Percentiles rank a stretch among this genome's conserved stretches.
These are phyloP conservation scores for Immersiella caudata DNA, from an alignment of 495 filamentous ascomycete species.

Conservation along the genomic window DNA sequence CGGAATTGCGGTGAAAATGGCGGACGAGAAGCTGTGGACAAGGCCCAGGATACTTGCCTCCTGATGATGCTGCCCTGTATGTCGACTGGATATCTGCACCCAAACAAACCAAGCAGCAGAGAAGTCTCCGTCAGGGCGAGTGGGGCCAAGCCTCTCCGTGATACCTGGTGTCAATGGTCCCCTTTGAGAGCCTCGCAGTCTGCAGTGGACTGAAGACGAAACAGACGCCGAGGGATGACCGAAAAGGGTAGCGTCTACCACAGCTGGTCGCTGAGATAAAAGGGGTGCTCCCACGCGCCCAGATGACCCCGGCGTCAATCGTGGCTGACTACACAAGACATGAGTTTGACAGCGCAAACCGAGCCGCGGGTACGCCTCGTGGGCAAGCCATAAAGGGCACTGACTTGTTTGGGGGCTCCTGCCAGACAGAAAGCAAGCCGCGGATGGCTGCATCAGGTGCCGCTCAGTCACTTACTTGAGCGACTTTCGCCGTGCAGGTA, in stretches of 20 bases:
- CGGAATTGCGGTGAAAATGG: constrained; percentile 12
- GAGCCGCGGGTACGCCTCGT: constrained; percentile 36
- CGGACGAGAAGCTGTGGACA: constrained; percentile 5
- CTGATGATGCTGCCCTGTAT: background rate
- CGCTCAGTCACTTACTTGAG: constrained; percentile 41
- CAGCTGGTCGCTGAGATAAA: background rate
- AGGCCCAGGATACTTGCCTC: constrained; percentile 3
- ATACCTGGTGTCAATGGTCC: background rate
- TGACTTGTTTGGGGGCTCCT: constrained; percentile 49
- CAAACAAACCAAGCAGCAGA: background rate
- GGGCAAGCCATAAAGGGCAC: constrained; percentile 45
- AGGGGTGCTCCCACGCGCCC: constrained; percentile 5
- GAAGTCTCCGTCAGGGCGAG: background rate
- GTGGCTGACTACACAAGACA: constrained; percentile 45
- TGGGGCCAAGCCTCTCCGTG: background rate
- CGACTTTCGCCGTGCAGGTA: constrained; percentile 39
- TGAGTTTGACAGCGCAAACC: constrained; percentile 57
- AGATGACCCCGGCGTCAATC: constrained; percentile 46
- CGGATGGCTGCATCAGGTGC: constrained; percentile 58
- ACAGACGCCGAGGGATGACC: background rate
- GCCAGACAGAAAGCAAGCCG: constrained; percentile 46
- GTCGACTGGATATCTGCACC: background rate
- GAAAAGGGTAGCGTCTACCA: background rate
- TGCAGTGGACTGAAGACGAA: background rate
- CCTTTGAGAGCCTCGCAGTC: background rate